These are phyloP conservation scores for Samsoniella hepiali DNA, from an alignment of 2,329 filamentous ascomycete genomes.

Conservation along the genomic window DNA sequence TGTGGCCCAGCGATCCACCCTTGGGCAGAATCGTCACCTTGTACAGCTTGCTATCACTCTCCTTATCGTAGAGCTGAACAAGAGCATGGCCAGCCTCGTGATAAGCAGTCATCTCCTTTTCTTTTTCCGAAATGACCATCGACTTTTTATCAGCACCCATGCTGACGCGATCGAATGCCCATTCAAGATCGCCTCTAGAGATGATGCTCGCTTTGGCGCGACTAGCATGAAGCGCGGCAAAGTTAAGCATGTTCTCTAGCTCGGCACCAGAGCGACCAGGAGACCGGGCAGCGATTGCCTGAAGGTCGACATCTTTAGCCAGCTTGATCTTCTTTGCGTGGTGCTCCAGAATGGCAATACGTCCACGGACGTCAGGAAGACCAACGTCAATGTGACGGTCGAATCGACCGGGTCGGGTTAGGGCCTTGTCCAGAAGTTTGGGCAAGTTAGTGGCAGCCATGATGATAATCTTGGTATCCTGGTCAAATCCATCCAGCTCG, in stretches of 20 bases:
- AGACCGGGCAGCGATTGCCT: slow-evolving; percentile 80
- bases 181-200: slow-evolving; percentile 79
- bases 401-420: slow-evolving; percentile 91
- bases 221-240: slow-evolving; percentile 91
- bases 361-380: slow-evolving; percentile 88
- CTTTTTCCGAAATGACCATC: slow-evolving; percentile 85
- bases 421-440: slow-evolving; percentile 86
- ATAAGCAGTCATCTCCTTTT: slow-evolving; percentile 94
- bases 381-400: slow-evolving; percentile 88
- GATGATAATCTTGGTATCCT: slow-evolving; percentile 91
- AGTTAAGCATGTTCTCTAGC: slow-evolving; percentile 93
- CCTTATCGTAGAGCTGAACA: slow-evolving; percentile 74
- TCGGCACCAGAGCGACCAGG: slow-evolving; percentile 93
- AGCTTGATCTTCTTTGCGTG: slow-evolving; percentile 90
- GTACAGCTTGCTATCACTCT: slow-evolving; percentile 75
- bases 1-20: slow-evolving; percentile 81
- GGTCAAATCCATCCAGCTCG: slow-evolving; percentile 94
- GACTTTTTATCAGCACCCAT: slow-evolving; percentile 93
- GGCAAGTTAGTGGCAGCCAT: slow-evolving; percentile 96
- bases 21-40: slow-evolving; percentile 97
- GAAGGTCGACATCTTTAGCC: slow-evolving; percentile 74
- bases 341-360: slow-evolving; percentile 88
- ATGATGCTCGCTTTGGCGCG: slow-evolving; percentile 77
- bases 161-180: slow-evolving; percentile 97
- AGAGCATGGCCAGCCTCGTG: slow-evolving; percentile 95